Evolutionary conservation across 2,329 filamentous ascomycete species (phyloP).

Genomic region (Colletotrichum tropicicola): DNA sequence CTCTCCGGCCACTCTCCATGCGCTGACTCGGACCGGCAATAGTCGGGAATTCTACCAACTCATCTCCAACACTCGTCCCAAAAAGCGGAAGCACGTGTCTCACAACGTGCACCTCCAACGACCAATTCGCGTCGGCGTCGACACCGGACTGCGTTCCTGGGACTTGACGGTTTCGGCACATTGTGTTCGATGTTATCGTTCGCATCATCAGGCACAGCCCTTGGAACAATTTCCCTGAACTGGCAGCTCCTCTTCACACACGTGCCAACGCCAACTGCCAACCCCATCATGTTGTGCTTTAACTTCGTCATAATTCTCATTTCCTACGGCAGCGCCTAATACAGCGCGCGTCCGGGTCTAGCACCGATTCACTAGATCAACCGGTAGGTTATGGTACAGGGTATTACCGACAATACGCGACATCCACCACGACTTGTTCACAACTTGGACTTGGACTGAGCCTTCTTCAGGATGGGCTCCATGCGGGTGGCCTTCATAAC

Average conservation of each 20-base stretch:
- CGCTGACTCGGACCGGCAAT: slow-evolving; percentile 23
- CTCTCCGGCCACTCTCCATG: background rate
- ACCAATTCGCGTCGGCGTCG: background rate
- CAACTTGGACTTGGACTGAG: slow-evolving; percentile 85
- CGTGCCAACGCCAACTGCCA: background rate
- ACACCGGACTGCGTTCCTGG: background rate
- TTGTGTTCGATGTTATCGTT: too few species aligned
- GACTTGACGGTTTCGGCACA: background rate
- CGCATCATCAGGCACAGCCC: too few species aligned
- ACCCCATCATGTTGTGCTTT: too few species aligned
- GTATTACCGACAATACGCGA: slow-evolving; percentile 26
- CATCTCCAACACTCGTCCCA: background rate
- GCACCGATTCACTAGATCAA: background rate
- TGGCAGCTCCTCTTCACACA: too few species aligned
- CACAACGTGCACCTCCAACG: background rate
- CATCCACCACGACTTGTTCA: slow-evolving; percentile 51
- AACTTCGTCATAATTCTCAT: slow-evolving; percentile 20
- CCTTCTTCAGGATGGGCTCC: slow-evolving; percentile 91
- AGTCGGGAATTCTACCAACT: slow-evolving; percentile 3
- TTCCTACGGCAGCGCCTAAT: slow-evolving; percentile 14
- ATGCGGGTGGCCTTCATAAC: slow-evolving; percentile 99
- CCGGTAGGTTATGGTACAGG: slow-evolving; percentile 29
- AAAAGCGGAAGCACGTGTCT: slow-evolving; percentile 8
- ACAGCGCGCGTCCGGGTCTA: slow-evolving; percentile 6
- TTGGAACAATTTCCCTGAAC: too few species aligned